Evolutionary conservation across 257 asterid species (phyloP), one percentile per base, ranked within the genome.

Genomic region (Jasminum sambac): DNA sequence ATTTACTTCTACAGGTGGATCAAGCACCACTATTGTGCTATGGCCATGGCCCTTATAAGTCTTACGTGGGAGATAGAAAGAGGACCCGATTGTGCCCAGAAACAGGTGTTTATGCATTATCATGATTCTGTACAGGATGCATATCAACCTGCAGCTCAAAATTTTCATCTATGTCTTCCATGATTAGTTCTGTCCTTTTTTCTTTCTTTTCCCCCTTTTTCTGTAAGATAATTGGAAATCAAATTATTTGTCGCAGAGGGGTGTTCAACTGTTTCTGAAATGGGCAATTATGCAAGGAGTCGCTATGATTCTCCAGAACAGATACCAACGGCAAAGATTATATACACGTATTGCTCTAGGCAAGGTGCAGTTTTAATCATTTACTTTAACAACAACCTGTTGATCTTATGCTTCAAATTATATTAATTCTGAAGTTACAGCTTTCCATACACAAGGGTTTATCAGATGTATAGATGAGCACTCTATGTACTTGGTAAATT

Each of bases 271-370:
- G 68, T 93, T 84, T 69, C 72, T 93, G 88, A 81, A 77, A 76
- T 93, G 98, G 98, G 98, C 98, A 67, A 89, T 90, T 52, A 87
- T 93, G 96, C 98, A 93, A 90, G 98, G 97, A 62, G 83, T 90
- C 79, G 87, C 95, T 61, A 93, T 93, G 98, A 83, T 93, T 72
- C 97, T 90, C 76, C 98, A 93, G 79, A 90, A 93, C 71, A 86
- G 85, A 80, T 93, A 90, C 75, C 98, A 93, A 71, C 78, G 97
- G 72, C 98, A 93, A 86, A 86, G 98, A 79, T 87, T 93, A 40
- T 89, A 93, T 75, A 93, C 98, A 65, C 97, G 97, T 16, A 93
- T 93, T 79, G 98, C 98, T 2, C 88, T 93, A 77, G 98, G 98
- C 77, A 93, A 93, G 97, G 98, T 89, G 68, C 62, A 8, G 62